Conservation (phyloP, 2,329 filamentous ascomycete species). For the Ophiostoma piceae region DNA sequence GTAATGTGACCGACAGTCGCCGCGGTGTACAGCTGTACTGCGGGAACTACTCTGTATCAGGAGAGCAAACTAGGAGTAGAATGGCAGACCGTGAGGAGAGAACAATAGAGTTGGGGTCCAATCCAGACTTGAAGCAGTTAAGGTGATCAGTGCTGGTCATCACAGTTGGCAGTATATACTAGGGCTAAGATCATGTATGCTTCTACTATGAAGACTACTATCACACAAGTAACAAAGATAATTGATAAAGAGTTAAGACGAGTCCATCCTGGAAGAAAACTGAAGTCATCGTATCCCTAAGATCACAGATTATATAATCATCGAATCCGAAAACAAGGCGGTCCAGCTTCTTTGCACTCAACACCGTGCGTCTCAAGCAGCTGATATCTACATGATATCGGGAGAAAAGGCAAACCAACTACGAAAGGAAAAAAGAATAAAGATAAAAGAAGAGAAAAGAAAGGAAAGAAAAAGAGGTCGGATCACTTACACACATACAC, state of each 20-base stretch:
- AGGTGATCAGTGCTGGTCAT: neutral
- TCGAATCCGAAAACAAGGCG: too few species aligned
- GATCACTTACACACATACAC: neutral
- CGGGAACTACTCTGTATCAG: neutral
- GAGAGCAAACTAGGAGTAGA: neutral
- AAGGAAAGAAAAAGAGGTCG: neutral
- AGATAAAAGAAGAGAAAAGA: neutral
- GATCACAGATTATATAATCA: too few species aligned
- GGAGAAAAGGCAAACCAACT: too few species aligned
- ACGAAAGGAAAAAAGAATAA: neutral
- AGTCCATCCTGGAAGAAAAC: too few species aligned
- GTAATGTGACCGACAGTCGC: slow-evolving; percentile 3
- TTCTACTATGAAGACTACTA: too few species aligned
- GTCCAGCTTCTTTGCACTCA: too few species aligned
- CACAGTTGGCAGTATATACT: neutral
- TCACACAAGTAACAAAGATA: too few species aligned
- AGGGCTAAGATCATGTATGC: too few species aligned
- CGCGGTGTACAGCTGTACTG: neutral
- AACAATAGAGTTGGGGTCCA: slow-evolving; percentile 10
- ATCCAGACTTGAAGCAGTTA: neutral
- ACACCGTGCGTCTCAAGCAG: neutral
- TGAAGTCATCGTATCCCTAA: too few species aligned
- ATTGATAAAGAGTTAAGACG: too few species aligned
- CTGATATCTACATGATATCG: neutral
- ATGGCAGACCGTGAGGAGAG: neutral